Percentiles rank a stretch among this genome's conserved stretches.
These are phyloP conservation scores for Nemania diffusa DNA, from an alignment of 2,329 filamentous ascomycete species.

Conservation along the genomic window DNA sequence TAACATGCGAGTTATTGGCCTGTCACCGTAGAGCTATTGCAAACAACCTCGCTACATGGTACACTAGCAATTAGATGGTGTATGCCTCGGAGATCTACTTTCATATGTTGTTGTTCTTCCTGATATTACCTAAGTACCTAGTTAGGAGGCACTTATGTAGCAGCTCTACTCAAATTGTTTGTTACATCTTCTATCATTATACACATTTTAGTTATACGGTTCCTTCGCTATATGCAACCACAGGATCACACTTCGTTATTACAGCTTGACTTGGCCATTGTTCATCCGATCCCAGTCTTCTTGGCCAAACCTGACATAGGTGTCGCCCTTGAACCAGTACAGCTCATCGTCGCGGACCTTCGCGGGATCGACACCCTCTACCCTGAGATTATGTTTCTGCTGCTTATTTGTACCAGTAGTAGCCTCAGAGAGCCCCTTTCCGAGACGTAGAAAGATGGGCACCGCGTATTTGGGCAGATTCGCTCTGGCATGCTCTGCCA, in stretches of 20 bases:
- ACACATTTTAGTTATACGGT: not conserved
- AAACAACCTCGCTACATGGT: too few relatives aligned
- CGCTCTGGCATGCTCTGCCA: conserved; percentile 68
- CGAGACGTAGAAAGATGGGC: conserved; percentile 79
- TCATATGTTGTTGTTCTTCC: too few relatives aligned
- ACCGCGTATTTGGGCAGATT: conserved; percentile 78
- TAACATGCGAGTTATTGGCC: not conserved
- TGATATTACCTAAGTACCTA: too few relatives aligned
- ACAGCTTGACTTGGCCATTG: conserved; percentile 77
- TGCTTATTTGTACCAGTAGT: conserved; percentile 90
- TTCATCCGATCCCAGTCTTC: conserved; percentile 76
- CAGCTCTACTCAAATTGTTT: too few relatives aligned
- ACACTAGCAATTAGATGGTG: too few relatives aligned
- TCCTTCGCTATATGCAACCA: not conserved
- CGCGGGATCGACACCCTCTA: conserved; percentile 76
- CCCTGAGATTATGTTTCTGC: conserved; percentile 79
- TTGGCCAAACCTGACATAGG: conserved; percentile 74
- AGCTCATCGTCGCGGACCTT: conserved; percentile 62
- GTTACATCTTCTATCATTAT: not conserved
- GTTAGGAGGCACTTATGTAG: not conserved
- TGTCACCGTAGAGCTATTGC: too few relatives aligned
- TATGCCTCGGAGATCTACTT: too few relatives aligned
- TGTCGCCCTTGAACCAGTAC: conserved; percentile 73
- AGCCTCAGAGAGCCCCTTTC: conserved; percentile 66
- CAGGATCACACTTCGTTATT: conserved; percentile 29